Conservation (phyloP, 2,329 filamentous ascomycete genomes). For the Cladosporium sp. region DNA sequence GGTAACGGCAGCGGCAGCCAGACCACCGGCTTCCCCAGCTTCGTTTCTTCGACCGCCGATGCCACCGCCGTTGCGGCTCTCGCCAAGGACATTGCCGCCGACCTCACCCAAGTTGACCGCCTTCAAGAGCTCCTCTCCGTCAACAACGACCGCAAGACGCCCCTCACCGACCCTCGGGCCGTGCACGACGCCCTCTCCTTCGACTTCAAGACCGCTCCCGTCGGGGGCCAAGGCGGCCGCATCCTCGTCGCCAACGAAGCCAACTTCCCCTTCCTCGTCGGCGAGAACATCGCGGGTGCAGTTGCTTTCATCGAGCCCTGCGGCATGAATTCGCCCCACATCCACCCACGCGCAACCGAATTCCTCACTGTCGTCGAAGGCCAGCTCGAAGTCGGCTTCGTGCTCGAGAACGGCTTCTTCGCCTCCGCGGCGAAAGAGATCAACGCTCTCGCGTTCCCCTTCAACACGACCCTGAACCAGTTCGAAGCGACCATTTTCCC, state of each 20-base stretch:
- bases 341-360: slow-evolving; percentile 47
- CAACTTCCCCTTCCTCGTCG: slow-evolving; percentile 38
- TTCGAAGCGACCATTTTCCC: slow-evolving; percentile 48
- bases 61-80: slow-evolving; percentile 10
- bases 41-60: slow-evolving; percentile 16
- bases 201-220: slow-evolving; percentile 47
- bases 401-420: slow-evolving; percentile 44
- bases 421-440: slow-evolving; percentile 21
- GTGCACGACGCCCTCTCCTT: slow-evolving; percentile 56
- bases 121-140: slow-evolving; percentile 35
- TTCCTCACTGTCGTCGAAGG: slow-evolving; percentile 42
- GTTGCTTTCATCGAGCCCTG: slow-evolving; percentile 39
- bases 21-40: slow-evolving; percentile 7
- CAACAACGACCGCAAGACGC: slow-evolving; percentile 26
- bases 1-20: slow-evolving; percentile 12
- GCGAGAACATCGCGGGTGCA: slow-evolving; percentile 36
- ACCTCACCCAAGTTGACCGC: slow-evolving; percentile 35
- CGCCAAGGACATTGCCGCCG: slow-evolving; percentile 27
- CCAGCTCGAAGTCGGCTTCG: slow-evolving; percentile 41
- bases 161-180: slow-evolving; percentile 28
- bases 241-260: slow-evolving; percentile 31
- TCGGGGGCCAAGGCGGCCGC: slow-evolving; percentile 14
- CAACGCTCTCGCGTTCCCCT: slow-evolving; percentile 30
- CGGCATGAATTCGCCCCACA: slow-evolving; percentile 46
- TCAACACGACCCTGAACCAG: slow-evolving; percentile 36